Evolutionary conservation across 768 basidiomycete genomes (phyloP).

Genomic region (Termitomyces bulborhizus): DNA sequence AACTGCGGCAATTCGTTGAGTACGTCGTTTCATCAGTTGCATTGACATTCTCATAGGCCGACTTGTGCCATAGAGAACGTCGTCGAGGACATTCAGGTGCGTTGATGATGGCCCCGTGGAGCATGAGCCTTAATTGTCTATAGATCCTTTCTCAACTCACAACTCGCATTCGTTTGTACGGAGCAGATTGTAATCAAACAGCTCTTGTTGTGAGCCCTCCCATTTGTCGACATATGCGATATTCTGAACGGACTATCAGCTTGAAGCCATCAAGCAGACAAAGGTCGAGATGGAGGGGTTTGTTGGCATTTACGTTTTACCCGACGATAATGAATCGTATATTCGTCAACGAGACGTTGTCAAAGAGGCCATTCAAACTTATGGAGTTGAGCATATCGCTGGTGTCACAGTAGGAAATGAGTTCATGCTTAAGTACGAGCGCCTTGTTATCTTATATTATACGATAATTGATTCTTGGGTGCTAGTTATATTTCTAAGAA

Average conservation of each 20-base stretch:
- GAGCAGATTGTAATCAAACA: constrained; percentile 81
- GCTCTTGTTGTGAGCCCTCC: constrained; percentile 54
- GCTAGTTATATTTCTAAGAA: constrained; percentile 51
- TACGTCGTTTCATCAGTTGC: constrained; percentile 14
- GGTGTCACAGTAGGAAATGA: constrained; percentile 93
- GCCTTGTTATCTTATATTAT: neutral
- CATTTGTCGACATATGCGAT: neutral
- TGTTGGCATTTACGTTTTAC: constrained; percentile 59
- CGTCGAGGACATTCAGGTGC: constrained; percentile 66
- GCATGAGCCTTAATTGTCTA: constrained; percentile 9
- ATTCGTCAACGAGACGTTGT: constrained; percentile 61
- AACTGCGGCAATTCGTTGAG: constrained; percentile 54
- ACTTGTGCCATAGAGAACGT: constrained; percentile 39
- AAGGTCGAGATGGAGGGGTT: constrained; percentile 83
- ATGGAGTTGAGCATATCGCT: constrained; percentile 66
- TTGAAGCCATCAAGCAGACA: constrained; percentile 86
- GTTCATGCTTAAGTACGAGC: constrained; percentile 66
- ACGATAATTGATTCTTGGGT: neutral
- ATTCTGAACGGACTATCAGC: constrained; percentile 25
- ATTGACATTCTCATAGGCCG: neutral
- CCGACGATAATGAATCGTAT: constrained; percentile 62
- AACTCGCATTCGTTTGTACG: constrained; percentile 72
- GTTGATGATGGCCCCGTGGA: constrained; percentile 3
- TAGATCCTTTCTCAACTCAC: constrained; percentile 86
- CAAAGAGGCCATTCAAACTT: constrained; percentile 63